Conservation (phyloP, 2,329 filamentous ascomycete genomes). For the Cordyceps tenuipes region DNA sequence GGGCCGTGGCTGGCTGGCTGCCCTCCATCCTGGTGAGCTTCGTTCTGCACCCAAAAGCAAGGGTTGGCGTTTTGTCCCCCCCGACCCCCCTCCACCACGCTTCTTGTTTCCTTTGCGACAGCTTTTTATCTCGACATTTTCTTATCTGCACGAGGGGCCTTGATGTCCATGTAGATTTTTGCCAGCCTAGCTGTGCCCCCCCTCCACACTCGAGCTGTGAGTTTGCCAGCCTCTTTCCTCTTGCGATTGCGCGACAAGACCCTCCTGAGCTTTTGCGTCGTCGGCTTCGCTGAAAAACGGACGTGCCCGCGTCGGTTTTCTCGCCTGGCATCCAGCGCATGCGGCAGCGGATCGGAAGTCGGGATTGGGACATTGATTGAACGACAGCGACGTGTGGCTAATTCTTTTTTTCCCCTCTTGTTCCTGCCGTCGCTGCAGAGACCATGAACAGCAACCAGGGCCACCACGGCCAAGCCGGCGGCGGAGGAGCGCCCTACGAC, state of each 20-base stretch:
- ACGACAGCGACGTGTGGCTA: background rate
- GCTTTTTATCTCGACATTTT: background rate
- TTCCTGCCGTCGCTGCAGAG: constrained; percentile 3
- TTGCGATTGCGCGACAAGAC: constrained; percentile 20
- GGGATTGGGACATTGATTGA: background rate
- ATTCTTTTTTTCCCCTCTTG: background rate
- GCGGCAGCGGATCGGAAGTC: background rate
- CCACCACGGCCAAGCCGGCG: constrained; percentile 32
- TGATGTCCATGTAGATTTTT: constrained; percentile 27
- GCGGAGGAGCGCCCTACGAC: constrained; percentile 35
- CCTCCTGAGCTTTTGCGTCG: constrained; percentile 13
- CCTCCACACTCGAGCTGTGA: constrained; percentile 23
- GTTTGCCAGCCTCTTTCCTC: constrained; percentile 17
- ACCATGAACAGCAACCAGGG: constrained; percentile 39
- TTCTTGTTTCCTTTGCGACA: constrained; percentile 12
- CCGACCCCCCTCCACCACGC: constrained; percentile 5
- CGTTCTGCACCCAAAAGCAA: constrained; percentile 23
- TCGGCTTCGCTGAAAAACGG: constrained; percentile 4
- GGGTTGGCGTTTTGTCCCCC: constrained; percentile 16
- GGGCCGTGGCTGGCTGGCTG: constrained; percentile 23
- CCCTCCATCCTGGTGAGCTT: constrained; percentile 24
- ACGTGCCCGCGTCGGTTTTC: background rate
- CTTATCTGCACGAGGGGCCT: constrained; percentile 15
- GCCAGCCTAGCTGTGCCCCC: constrained; percentile 23
- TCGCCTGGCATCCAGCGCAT: background rate